Base-by-base conservation (phyloP, 805 yeast genomes). In the Candida arabinofermentans region DNA sequence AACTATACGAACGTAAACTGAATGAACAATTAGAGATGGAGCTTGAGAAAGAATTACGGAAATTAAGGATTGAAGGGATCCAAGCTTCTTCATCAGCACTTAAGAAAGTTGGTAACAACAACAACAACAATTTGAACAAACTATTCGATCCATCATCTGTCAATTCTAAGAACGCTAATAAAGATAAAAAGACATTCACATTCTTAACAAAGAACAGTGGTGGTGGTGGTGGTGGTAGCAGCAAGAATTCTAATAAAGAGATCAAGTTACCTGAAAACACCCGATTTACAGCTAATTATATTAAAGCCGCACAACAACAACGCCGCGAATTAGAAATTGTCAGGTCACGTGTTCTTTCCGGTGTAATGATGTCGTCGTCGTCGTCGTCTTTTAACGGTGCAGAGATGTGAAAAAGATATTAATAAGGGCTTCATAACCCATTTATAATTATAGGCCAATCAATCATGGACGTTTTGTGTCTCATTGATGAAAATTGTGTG, bases 301-400 rank as follows among this genome's bases (percentile, higher is more conserved):
- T 70, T 21, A 69, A 69, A 46, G 80, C 77, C 43, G 77, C 72
- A 39, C 74, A 69, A 40, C 69, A 70, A 45, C 66, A 73, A 44
- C 67, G 67, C 46, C 65, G 66, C 31, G 83, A 83, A 58, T 72
- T 77, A 40, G 77, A 77, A 46, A 67, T 71, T 51, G 74, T 84
- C 42, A 77, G 79, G 59, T 69, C 70, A 30, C 69, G 78, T 43
- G 84, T 82, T 19, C 53, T 74, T 31, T 64, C 67, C 24, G 66
- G 67, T 68, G 67, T 39, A 14, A n/a, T n/a, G n/a, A n/a, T n/a
- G n/a, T n/a, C n/a, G n/a, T n/a, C n/a, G n/a, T n/a, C n/a, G n/a
- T n/a, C n/a, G n/a, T n/a, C n/a, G n/a, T n/a, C n/a, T n/a, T n/a
- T n/a, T n/a, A n/a, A n/a, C n/a, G n/a, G n/a, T n/a, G n/a, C n/a